Percentiles rank a stretch among this genome's conserved stretches.
phyloP scores from a whole-genome alignment of 2,329 filamentous ascomycete genomes.

The Neoarthrinium moseri region DNA sequence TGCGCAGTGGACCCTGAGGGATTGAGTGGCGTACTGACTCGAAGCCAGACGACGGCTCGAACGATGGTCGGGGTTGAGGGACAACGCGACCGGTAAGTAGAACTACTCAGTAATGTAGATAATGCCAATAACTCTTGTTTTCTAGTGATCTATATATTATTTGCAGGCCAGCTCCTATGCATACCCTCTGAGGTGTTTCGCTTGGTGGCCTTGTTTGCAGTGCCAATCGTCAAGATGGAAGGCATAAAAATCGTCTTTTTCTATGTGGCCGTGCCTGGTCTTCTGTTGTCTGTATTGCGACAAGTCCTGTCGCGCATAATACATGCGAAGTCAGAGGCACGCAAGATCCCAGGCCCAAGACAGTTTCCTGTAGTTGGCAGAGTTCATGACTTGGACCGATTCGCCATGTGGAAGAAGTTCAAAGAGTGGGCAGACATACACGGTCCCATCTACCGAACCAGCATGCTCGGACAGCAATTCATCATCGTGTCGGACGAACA shows the following conservation, averaged over 20 bases:
- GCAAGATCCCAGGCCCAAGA: conserved; percentile 42
- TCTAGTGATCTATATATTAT: too few species aligned
- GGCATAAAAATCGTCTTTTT: conserved; percentile 37
- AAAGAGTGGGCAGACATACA: conserved; percentile 29
- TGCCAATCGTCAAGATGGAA: conserved; percentile 38
- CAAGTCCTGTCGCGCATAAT: conserved; percentile 34
- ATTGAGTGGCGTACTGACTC: too few species aligned
- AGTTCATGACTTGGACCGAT: conserved; percentile 46
- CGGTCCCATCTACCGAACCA: conserved; percentile 29
- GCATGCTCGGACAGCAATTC: conserved; percentile 29
- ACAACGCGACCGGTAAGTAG: too few species aligned
- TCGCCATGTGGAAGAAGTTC: conserved; percentile 50
- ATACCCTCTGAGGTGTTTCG: too few species aligned
- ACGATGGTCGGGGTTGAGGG: too few species aligned
- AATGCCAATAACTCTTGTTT: too few species aligned
- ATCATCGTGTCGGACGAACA: conserved; percentile 45
- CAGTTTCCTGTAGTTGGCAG: conserved; percentile 48
- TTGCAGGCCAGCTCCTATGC: too few species aligned
- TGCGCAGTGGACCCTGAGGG: too few species aligned
- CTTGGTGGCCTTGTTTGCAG: too few species aligned
- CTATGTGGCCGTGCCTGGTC: conserved; percentile 44
- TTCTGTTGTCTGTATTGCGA: conserved; percentile 39
- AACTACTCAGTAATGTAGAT: too few species aligned
- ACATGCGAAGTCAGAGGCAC: conserved; percentile 22
- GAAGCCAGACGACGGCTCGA: too few species aligned